Percentiles rank a stretch among this genome's conserved stretches.
Evolutionary conservation across 345 rosid species (phyloP).

Genomic region (Acer saccharum): DNA sequence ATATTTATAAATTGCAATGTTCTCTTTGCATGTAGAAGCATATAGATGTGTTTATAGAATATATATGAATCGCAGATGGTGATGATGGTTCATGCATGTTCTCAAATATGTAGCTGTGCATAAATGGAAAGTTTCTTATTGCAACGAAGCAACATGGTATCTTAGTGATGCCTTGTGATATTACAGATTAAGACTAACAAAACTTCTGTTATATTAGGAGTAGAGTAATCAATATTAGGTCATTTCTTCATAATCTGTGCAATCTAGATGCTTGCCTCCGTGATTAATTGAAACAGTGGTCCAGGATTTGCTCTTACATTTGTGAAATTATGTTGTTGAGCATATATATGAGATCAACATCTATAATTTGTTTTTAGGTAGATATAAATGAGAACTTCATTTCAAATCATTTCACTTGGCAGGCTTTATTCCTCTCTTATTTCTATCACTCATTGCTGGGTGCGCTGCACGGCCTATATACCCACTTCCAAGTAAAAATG

Average conservation of each 20-base stretch:
- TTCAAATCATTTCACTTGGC: constrained; percentile 21
- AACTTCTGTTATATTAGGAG: neutral
- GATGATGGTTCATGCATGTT: neutral
- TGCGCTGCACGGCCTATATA: constrained; percentile 73
- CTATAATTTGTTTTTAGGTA: neutral
- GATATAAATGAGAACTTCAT: neutral
- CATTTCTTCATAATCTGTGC: neutral
- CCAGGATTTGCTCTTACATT: neutral
- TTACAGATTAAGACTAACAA: neutral
- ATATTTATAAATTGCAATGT: neutral
- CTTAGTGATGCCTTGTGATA: neutral
- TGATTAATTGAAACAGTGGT: neutral
- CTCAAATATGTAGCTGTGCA: neutral
- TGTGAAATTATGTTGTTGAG: neutral
- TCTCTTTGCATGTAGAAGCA: neutral
- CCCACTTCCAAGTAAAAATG: constrained; percentile 76
- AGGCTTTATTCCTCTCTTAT: constrained; percentile 51
- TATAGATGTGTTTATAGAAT: neutral
- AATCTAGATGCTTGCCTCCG: neutral
- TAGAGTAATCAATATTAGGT: neutral
- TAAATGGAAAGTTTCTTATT: neutral
- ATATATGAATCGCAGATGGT: neutral
- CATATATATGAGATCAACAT: neutral
- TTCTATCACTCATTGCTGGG: constrained; percentile 46
- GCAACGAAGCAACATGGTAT: neutral